Evolutionary conservation across 2,329 filamentous ascomycete genomes (phyloP).

Genomic region (Hirsutella thompsonii): DNA sequence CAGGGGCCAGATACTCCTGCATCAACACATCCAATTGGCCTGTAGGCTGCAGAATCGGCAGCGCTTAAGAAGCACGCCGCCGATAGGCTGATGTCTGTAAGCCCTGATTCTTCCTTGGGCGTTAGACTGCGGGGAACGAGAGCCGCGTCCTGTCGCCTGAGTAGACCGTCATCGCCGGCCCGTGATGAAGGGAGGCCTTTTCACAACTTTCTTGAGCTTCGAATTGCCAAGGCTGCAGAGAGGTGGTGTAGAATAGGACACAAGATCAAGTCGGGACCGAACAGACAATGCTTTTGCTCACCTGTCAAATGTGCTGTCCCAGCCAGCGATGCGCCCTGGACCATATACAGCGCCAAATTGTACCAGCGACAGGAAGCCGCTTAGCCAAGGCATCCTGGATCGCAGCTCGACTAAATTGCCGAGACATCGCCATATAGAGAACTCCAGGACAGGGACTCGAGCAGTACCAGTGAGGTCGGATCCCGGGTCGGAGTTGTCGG

Average conservation of each 20-base stretch:
- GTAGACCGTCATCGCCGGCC: neutral
- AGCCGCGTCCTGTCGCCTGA: no score
- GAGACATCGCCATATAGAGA: conserved; percentile 64
- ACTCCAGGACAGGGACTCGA: conserved; percentile 58
- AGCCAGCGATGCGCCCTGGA: conserved; percentile 60
- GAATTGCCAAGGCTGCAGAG: conserved; percentile 28
- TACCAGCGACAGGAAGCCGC: conserved; percentile 59
- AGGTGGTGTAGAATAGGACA: no score
- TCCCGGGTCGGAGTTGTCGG: neutral
- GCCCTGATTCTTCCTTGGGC: neutral
- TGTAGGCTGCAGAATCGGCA: conserved; percentile 1
- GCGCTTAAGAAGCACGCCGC: conserved; percentile 7
- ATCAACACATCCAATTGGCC: conserved; percentile 27
- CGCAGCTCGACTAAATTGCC: conserved; percentile 62
- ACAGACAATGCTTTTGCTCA: conserved; percentile 40
- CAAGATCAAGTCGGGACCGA: no score
- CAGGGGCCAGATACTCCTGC: conserved; percentile 23
- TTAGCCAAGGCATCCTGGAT: conserved; percentile 82
- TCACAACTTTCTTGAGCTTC: conserved; percentile 3
- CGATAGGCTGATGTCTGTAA: conserved; percentile 7
- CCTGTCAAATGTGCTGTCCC: conserved; percentile 78
- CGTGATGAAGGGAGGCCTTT: neutral
- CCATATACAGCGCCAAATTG: conserved; percentile 64
- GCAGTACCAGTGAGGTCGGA: conserved; percentile 6
- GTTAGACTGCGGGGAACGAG: neutral